Evolutionary conservation across 2,329 filamentous ascomycete genomes (phyloP).

Genomic region (Apiospora marii): DNA sequence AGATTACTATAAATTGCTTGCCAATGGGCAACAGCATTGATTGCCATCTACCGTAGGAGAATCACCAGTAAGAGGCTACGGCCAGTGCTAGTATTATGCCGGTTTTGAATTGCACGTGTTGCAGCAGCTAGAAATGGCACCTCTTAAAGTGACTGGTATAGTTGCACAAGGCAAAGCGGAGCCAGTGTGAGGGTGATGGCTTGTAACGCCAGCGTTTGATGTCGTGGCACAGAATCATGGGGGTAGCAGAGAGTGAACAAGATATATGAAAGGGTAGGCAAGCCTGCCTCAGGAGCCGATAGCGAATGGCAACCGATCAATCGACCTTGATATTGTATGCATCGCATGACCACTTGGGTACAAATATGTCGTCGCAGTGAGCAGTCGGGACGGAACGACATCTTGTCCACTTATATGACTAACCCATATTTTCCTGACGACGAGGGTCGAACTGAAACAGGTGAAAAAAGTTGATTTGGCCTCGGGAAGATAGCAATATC

Average conservation of each 20-base stretch:
- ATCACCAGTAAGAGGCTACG: not conserved
- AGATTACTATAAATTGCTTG: not conserved
- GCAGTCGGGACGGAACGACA: not conserved
- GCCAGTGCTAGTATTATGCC: not conserved
- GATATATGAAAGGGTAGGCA: not conserved
- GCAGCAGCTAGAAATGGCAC: not conserved
- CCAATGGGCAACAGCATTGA: not conserved
- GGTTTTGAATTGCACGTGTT: not conserved
- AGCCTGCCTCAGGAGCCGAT: not conserved
- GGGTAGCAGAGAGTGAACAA: not conserved
- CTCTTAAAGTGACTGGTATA: not conserved
- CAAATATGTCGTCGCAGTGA: not conserved
- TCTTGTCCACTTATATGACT: not conserved
- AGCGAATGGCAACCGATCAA: not conserved
- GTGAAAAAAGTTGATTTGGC: not conserved
- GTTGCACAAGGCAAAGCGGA: conserved; percentile 3
- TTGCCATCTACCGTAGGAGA: not conserved
- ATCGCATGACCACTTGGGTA: not conserved
- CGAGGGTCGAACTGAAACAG: not conserved
- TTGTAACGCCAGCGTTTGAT: not conserved
- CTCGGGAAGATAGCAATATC: not conserved
- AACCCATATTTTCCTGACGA: not conserved
- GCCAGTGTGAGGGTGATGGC: not conserved
- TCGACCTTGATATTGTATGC: not conserved
- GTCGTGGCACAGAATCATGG: not conserved